Evolutionary conservation across 805 yeast genomes (phyloP), one percentile per base, ranked within the genome.

Genomic region (Kazachstania africana): DNA sequence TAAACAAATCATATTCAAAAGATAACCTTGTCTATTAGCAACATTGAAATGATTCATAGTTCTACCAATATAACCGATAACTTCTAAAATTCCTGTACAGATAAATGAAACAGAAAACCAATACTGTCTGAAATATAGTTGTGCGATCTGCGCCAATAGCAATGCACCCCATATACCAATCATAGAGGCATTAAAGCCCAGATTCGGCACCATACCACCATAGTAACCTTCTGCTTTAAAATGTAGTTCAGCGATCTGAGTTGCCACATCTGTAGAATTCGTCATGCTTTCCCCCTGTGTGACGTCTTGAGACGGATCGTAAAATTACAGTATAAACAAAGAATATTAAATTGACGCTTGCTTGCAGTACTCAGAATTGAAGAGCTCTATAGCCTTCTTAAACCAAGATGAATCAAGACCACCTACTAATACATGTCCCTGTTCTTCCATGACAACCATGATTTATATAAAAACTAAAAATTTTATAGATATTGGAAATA

Each of bases 21-120:
- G 47, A 46, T 65, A 84, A 18, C 63, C 58, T 31, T 64, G 51
- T 25, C 55, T 39, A 23, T 56, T 45, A 12, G 39, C 24, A 2
- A 53, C 48, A 39, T 68, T 48, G 27, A 48, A 40, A 13, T 66
- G 62, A 2, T 76, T 63, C 33, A 68, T 40, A 2, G 66, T 48
- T 33, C 94, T 58, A 3, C 75, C 83, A 6, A 68, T 50, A 48
- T 78, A 84, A 1, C 94, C 94, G 1, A 70, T 57, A 28, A 75
- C 57, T 53, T 82, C 93, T 17, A 79, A 54, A 0, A 63, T 64
- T 12, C 66, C 50, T 1, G 84, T 83, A 37, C 65, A 54, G 26
- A 66, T 47, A 54, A 78, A 68, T 12, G 80, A 65, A 2, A 60
- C 44, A 5, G 75, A 69, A 47, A 80, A 72, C 79, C 87, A 82